Conservation (phyloP, 352 stramenopile genomes). For the Phytophthora pinifolia region DNA sequence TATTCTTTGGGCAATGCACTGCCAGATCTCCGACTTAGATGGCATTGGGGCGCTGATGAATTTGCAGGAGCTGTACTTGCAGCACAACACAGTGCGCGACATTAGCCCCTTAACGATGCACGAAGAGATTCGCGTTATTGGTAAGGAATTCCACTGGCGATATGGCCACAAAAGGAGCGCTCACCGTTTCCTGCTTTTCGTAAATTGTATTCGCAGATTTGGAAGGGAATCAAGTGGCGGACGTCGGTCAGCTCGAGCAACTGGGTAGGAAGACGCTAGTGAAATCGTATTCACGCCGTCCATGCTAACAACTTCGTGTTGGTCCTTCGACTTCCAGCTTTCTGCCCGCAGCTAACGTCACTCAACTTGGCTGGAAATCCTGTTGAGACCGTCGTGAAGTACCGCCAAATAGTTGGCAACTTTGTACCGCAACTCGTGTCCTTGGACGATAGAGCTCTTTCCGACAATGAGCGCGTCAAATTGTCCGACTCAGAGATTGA, state of each 20-base stretch:
- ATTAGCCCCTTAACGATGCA: slow-evolving; percentile 87
- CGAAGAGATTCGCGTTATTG: slow-evolving; percentile 77
- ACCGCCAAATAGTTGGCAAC: slow-evolving; percentile 64
- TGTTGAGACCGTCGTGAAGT: slow-evolving; percentile 54
- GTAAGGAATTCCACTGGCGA: slow-evolving; percentile 20
- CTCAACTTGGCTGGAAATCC: slow-evolving; percentile 71
- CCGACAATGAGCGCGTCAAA: slow-evolving; percentile 35
- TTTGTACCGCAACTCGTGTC: slow-evolving; percentile 73
- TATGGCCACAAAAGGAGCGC: background rate
- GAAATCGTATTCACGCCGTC: background rate
- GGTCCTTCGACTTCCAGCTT: slow-evolving; percentile 29
- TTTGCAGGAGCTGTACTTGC: slow-evolving; percentile 75
- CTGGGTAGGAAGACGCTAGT: slow-evolving; percentile 41
- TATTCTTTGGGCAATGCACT: slow-evolving; percentile 64
- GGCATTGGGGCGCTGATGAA: slow-evolving; percentile 81
- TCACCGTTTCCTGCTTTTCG: background rate
- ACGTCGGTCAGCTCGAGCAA: slow-evolving; percentile 80
- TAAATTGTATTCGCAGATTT: slow-evolving; percentile 41
- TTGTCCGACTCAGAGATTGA: slow-evolving; percentile 59
- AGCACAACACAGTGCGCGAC: slow-evolving; percentile 77
- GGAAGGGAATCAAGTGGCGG: slow-evolving; percentile 63
- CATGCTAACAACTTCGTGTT: background rate
- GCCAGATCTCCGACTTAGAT: slow-evolving; percentile 78
- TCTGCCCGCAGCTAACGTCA: slow-evolving; percentile 62
- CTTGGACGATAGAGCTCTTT: slow-evolving; percentile 53